phyloP scores from a whole-genome alignment of 768 basidiomycete species.

The Hebeloma cylindrosporum region DNA sequence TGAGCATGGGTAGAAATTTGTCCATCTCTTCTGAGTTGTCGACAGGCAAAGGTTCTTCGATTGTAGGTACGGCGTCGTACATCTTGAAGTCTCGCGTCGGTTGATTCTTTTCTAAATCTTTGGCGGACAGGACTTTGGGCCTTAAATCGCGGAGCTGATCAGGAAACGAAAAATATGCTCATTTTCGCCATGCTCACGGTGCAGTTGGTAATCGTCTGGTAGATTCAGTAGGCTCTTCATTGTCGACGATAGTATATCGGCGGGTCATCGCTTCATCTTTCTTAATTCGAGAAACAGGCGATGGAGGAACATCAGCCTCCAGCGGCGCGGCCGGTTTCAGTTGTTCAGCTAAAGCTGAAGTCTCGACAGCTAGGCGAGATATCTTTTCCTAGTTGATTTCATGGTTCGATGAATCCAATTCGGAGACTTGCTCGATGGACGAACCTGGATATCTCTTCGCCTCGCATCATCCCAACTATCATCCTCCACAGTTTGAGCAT shows the following conservation, averaged over 20 bases:
- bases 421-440: too few species aligned
- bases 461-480: slow-evolving; percentile 65
- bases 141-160: slow-evolving; percentile 30
- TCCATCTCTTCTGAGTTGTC: slow-evolving; percentile 60
- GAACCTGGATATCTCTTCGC: slow-evolving; percentile 64
- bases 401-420: too few species aligned
- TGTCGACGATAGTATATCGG: slow-evolving; percentile 53
- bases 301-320: slow-evolving; percentile 6
- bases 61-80: slow-evolving; percentile 67
- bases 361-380: slow-evolving; percentile 49
- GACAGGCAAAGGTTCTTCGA: slow-evolving; percentile 25
- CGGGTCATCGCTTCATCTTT: slow-evolving; percentile 39
- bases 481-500: slow-evolving; percentile 75
- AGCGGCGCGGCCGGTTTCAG: slow-evolving; percentile 15
- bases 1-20: slow-evolving; percentile 75
- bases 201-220: slow-evolving; percentile 33
- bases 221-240: slow-evolving; percentile 26
- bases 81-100: slow-evolving; percentile 52
- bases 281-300: slow-evolving; percentile 11
- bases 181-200: slow-evolving; percentile 36
- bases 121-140: slow-evolving; percentile 54
- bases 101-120: slow-evolving; percentile 39
- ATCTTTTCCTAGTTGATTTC: slow-evolving; percentile 68
- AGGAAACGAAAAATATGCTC: not conserved
- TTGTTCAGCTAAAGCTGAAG: slow-evolving; percentile 25